Evolutionary conservation across 1,284 basidiomycete genomes (phyloP), one percentile per base, ranked within the genome.

Genomic region (Malassezia obtusa): DNA sequence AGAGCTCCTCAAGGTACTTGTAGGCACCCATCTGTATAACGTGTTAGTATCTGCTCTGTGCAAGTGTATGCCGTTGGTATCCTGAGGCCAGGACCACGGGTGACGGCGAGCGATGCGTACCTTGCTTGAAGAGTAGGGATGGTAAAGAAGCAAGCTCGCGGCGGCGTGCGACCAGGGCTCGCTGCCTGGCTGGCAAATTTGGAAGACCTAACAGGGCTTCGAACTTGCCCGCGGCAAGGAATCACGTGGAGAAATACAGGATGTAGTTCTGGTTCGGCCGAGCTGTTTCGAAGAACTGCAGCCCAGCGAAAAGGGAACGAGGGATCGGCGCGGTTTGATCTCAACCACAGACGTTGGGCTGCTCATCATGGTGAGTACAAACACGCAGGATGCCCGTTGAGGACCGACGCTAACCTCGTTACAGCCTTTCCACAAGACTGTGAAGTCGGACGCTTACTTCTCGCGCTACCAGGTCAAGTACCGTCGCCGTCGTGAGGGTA

Each of bases 1-100:
- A 77, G 52, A 96, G 81, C 81, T 96, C 92, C 72, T 87, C 84
- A 75, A 96, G 84, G 78, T 98, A 96, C 79, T 92, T 94, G 85
- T 91, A 91, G 76, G 89, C 77, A 76, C 77, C 77, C 77, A 75
- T 71, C 66, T 70, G 52, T 15, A 52, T 35, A 7, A 6, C 15
- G 30, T 31, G 52, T 49, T 40, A 54, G 47, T 31, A 43, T 35
- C 2, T 17, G n/a, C 17, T 35, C 30, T n/a, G n/a, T 38, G 43
- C 38, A n/a, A n/a, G n/a, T n/a, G 24, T 31, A 8, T 8, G 30
- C 8, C 30, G 7, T 14, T 31, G 8, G 30, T 31, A 8, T 14
- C 30, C 7, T 7, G 7, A 31, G 8, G 30, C 8, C 30, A 31
- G 30, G n/a, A n/a, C n/a, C n/a, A n/a, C n/a, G n/a, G n/a, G n/a